A percentile compares a stretch with the other conserved stretches of the same genome.
phyloP scores from a whole-genome alignment of 768 basidiomycete genomes.

The Cyathus striatus region DNA sequence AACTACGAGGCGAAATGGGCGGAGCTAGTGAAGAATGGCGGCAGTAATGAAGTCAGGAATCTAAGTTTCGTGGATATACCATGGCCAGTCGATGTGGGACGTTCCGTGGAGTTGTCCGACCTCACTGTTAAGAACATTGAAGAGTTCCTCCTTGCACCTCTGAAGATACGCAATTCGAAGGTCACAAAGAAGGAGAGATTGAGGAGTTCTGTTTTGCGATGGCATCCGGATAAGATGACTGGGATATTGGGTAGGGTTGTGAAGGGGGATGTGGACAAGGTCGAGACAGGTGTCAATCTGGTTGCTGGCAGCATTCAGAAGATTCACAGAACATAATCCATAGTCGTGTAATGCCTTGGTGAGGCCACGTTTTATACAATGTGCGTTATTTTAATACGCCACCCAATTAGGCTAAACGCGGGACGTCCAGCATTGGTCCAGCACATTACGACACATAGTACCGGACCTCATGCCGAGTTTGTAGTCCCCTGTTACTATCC shows the following conservation, averaged over 20 bases:
- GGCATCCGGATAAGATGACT: conserved; percentile 65
- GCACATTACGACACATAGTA: no score
- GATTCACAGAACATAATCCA: no score
- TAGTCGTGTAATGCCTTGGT: no score
- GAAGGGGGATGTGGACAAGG: conserved; percentile 37
- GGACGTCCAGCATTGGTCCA: no score
- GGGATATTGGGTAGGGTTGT: conserved; percentile 35
- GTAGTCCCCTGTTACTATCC: no score
- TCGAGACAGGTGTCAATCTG: conserved; percentile 39
- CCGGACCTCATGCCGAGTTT: no score
- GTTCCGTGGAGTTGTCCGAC: conserved; percentile 15
- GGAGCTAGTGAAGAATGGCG: conserved; percentile 18
- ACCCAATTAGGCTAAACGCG: no score
- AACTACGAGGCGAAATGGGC: conserved; percentile 51
- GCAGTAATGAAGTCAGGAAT: conserved; percentile 6
- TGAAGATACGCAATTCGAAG: conserved; percentile 33
- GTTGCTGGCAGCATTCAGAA: conserved; percentile 31
- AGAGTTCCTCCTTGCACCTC: conserved; percentile 44
- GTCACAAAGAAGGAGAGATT: conserved; percentile 48
- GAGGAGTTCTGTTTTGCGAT: conserved; percentile 55
- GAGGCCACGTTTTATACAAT: no score
- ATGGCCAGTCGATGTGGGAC: conserved; percentile 44
- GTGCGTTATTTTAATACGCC: no score
- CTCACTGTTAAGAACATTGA: conserved; percentile 36
- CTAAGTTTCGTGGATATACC: conserved; percentile 51